A percentile compares a stretch with the other conserved stretches of the same genome.
These are phyloP conservation scores for Fraxinus platypoda DNA, from an alignment of 305 asterid genomes.

Conservation along the genomic window DNA sequence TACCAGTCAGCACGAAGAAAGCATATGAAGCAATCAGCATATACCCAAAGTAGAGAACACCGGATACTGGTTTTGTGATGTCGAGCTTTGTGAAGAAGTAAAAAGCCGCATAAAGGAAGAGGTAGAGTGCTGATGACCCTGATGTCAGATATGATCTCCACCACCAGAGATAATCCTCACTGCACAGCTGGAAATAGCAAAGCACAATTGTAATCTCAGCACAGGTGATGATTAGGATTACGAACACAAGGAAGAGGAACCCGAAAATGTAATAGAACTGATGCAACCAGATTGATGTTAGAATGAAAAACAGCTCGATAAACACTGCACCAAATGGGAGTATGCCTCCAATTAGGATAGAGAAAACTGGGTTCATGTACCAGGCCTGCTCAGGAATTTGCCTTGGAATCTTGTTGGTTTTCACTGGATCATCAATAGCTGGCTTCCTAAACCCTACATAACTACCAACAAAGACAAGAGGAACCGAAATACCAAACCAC, in stretches of 20 bases:
- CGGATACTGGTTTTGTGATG: conserved; percentile 10
- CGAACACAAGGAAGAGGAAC: conserved; percentile 6
- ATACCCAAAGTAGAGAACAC: conserved; percentile 9
- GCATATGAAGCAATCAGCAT: conserved; percentile 16
- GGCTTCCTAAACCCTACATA: conserved; percentile 11
- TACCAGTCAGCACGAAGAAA: conserved; percentile 13
- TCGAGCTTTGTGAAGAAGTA: conserved; percentile 14
- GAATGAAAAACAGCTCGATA: conserved; percentile 12
- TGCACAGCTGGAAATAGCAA: conserved; percentile 16
- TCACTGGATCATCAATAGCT: conserved; percentile 15
- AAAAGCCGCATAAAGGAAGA: conserved; percentile 8
- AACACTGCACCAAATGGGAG: conserved; percentile 13
- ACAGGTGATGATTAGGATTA: conserved; percentile 11
- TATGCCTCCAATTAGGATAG: conserved; percentile 14
- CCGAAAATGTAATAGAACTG: conserved; percentile 17
- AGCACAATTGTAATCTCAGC: conserved; percentile 17
- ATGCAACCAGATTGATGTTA: conserved; percentile 13
- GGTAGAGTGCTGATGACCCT: conserved; percentile 17
- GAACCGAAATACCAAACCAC: conserved; percentile 18
- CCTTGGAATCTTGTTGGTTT: conserved; percentile 9
- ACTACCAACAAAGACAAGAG: conserved; percentile 11
- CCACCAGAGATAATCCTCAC: conserved; percentile 21
- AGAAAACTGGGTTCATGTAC: conserved; percentile 14
- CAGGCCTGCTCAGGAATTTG: conserved; percentile 15
- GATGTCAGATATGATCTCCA: conserved; percentile 14